These are phyloP conservation scores for Mucuna pruriens DNA, from an alignment of 306 rosid species.

Conservation along the genomic window DNA sequence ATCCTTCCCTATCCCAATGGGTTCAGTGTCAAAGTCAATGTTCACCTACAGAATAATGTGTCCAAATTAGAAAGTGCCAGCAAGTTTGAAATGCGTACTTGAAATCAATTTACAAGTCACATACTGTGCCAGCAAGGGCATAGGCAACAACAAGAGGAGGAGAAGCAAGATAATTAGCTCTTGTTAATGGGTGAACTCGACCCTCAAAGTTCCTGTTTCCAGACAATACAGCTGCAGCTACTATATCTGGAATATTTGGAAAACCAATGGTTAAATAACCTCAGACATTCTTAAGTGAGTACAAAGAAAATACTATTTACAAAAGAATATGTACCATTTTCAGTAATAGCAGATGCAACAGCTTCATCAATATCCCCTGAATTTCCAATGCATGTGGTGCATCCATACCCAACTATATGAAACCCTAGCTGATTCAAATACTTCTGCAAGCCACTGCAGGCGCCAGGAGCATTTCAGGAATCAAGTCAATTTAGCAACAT, in stretches of 20 bases:
- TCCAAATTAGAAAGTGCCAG: conserved; percentile 37
- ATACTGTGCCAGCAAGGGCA: conserved; percentile 96
- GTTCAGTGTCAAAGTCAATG: conserved; percentile 84
- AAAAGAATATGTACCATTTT: conserved; percentile 63
- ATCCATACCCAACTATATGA: conserved; percentile 92
- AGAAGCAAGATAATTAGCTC: conserved; percentile 98
- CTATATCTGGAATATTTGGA: conserved; percentile 63
- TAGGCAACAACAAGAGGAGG: conserved; percentile 99
- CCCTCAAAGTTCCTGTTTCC: conserved; percentile 99
- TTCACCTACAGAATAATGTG: conserved; percentile 67
- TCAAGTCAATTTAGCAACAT: conserved; percentile 12
- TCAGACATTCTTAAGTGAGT: conserved; percentile 6
- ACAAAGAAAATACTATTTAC: conserved; percentile 24
- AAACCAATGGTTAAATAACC: conserved; percentile 36
- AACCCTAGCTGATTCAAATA: conserved; percentile 92
- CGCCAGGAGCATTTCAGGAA: conserved; percentile 26
- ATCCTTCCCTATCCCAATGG: conserved; percentile 80
- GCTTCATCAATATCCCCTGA: conserved; percentile 92
- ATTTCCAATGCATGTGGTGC: conserved; percentile 98
- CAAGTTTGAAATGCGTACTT: conserved; percentile 15
- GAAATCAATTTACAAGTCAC: conserved; percentile 42
- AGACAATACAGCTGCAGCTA: conserved; percentile 95
- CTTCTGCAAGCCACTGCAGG: conserved; percentile 82
- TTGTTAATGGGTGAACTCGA: conserved; percentile 91
- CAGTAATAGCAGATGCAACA: conserved; percentile 83